Base-by-base conservation (phyloP, 805 yeast species). In the Candida andamanensis region DNA sequence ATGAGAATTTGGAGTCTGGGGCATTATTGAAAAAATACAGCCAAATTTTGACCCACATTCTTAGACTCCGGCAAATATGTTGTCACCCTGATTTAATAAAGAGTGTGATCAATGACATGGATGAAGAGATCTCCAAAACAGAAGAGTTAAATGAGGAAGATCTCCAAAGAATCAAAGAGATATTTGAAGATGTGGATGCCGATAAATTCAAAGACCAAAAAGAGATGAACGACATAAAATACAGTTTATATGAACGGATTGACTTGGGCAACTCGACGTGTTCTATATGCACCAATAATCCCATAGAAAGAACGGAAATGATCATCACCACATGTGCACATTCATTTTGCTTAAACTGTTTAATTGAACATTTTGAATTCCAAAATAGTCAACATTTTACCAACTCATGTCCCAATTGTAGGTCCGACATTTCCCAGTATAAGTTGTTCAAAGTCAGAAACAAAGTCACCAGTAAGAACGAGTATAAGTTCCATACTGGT, bases 11-110 rank as follows among this genome's bases (percentile, higher is more conserved):
- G 40, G 70, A 63, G 22, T 61, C 69, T 3, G 96, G 95, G 4
- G 74, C 78, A 37, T 58, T 83, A n/a, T 52, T 84, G 43, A 78
- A 75, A 40, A 75, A 74, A 34, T 90, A 85, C 52, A 76, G 92
- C 2, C 77, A 83, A 17, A 85, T 90, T 44, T 61, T 90, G 43
- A 80, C 92, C 2, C 92, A 85, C 50, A 80, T 90, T 32, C 56
- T 90, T 41, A 66, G 97, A 35, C 64, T 90, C 23, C 68, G 97
- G 37, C 97, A 90, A 52, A 73, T 82, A 0, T 90, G 97, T 52
- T 86, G 95, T 49, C 96, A 90, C 52, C 69, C 81, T 12, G 76
- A 75, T 33, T 60, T 89, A 35, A 71, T 87, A 1, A 69, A 71
- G 3, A 59, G 72, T 7, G 59, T 64, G 2, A 54, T 54, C 24